A percentile compares a stretch with the other conserved stretches of the same genome.
Conservation (phyloP, 1,284 basidiomycete species). For the Kalmanozyma brasiliensis region DNA sequence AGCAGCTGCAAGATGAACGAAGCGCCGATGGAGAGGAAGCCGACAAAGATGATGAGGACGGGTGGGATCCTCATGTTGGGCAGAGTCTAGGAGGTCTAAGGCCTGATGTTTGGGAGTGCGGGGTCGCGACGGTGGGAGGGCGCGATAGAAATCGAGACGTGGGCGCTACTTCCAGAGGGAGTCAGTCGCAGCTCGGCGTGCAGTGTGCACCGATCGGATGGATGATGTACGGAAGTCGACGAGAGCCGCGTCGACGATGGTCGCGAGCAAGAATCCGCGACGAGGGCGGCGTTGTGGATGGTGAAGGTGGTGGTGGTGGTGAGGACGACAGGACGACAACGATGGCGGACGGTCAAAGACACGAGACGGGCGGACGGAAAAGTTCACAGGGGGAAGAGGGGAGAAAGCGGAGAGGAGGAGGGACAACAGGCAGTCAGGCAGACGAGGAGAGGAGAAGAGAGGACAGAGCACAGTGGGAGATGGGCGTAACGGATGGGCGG, state of each 20-base stretch:
- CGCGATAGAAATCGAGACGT: not conserved
- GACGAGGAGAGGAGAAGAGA: not conserved
- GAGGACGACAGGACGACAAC: not conserved
- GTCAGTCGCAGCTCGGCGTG: conserved; percentile 10
- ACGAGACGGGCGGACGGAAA: conserved; percentile 8
- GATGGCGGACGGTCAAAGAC: not conserved
- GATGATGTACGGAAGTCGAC: conserved; percentile 5
- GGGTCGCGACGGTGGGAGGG: not conserved
- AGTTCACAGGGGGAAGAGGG: conserved; percentile 15
- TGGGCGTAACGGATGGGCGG: no score
- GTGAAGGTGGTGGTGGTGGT: conserved; percentile 9
- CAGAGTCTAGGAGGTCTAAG: no score
- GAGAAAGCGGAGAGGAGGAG: not conserved
- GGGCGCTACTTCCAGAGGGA: not conserved
- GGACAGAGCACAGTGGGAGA: no score
- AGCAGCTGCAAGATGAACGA: conserved; percentile 60
- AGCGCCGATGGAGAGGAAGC: conserved; percentile 56
- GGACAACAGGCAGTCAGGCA: not conserved
- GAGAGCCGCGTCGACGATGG: conserved; percentile 3
- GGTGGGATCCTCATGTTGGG: conserved; percentile 35
- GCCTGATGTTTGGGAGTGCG: not conserved
- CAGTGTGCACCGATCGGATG: conserved; percentile 26
- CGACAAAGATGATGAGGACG: conserved; percentile 38
- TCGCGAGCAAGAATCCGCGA: not conserved
- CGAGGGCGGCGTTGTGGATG: no score